Conservation (phyloP, 1,284 basidiomycete species). For the Earliella scabrosa region DNA sequence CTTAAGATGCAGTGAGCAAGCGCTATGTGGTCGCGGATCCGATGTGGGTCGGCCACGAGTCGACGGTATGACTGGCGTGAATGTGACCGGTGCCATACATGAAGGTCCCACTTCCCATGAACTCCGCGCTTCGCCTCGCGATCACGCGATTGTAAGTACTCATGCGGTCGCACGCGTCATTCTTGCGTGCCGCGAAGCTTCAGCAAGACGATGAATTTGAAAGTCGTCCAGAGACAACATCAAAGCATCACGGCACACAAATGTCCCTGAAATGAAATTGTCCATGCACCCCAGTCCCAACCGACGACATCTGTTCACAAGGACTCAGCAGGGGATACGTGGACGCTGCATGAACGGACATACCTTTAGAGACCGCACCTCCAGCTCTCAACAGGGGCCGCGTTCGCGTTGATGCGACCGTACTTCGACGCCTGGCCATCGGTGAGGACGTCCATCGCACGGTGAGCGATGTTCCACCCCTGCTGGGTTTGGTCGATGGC, state of each 20-base stretch:
- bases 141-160: background rate
- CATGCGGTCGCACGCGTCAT: background rate
- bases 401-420: slow-evolving; percentile 26
- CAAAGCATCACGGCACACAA: too few relatives aligned
- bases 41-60: background rate
- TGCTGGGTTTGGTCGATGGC: slow-evolving; percentile 42
- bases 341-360: too few relatives aligned
- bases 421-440: slow-evolving; percentile 20
- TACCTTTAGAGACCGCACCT: slow-evolving; percentile 25
- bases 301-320: too few relatives aligned
- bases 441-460: slow-evolving; percentile 33
- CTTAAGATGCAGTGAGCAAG: too few relatives aligned
- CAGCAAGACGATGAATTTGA: too few relatives aligned
- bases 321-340: too few relatives aligned
- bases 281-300: too few relatives aligned
- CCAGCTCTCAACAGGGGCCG: slow-evolving; percentile 20
- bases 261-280: too few relatives aligned
- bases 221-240: too few relatives aligned
- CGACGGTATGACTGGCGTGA: too few relatives aligned
- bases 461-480: slow-evolving; percentile 42
- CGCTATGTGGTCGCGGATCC: too few relatives aligned
- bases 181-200: background rate
- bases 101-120: background rate
- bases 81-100: too few relatives aligned
- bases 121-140: slow-evolving; percentile 2